Base-by-base conservation (phyloP, 2,329 filamentous ascomycete species). In the Penicillium sclerotiorum region DNA sequence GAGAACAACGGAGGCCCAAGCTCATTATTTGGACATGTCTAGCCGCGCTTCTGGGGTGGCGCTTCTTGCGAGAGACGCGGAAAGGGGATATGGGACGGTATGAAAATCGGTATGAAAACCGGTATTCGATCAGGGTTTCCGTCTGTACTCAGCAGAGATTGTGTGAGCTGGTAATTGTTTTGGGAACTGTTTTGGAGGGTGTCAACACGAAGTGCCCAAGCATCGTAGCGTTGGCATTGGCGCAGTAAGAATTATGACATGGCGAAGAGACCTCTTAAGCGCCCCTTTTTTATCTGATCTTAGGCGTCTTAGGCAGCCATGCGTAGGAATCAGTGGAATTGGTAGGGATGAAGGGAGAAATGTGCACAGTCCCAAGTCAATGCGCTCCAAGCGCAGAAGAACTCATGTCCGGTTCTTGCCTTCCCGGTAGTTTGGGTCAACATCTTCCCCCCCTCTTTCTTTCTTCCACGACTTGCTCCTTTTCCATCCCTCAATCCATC, bases 341-440 rank as follows among this genome's bases (percentile, higher is more conserved):
- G 22, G n/a, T 21, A 39, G 36, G 21, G 36, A 32, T 42, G 27
- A 30, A 22, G 39, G 27, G 13, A n/a, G 18, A 17, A 42, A 28
- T 30, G 25, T 30, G 23, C 39, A n/a, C 25, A 9, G 15, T n/a
- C 30, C 15, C 12, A n/a, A 41, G 23, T 28, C 38, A n/a, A 23
- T 22, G 40, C 27, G 43, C 15, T 27, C 32, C 13, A 37, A 25
- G 41, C 28, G 43, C 43, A 28, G 12, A 36, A 27, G 15, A 37
- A 22, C 33, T 45, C 43, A 22, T 15, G 21, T 43, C 18, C n/a
- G 33, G 40, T 33, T 45, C 27, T 45, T 41, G 32, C 33, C 45
- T 57, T 55, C 61, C 61, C 60, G 60, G 52, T 49, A 54, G 51
- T 57, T 49, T 60, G 61, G 62, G 50, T 59, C 59, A 49, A 49